Evolutionary conservation across 225 moss, liverwort and hornwort genomes (phyloP), one percentile per base, ranked within the genome.

Genomic region (Straminergon stramineum): DNA sequence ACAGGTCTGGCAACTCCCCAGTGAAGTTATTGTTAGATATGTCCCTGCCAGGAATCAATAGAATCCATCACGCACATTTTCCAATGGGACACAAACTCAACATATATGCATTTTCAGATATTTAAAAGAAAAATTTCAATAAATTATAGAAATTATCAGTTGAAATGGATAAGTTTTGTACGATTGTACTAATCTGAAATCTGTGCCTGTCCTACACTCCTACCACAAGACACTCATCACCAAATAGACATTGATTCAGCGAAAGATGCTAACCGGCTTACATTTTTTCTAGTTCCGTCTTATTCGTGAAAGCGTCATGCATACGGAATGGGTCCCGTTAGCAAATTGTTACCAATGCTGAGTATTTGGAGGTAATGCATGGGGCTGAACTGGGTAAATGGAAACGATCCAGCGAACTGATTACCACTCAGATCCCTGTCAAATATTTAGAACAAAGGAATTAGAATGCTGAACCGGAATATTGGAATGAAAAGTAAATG

Each of bases 371-470:
- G 85, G 64, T 82, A 85, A 24, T 83, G 1, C 88, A 90, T 90
- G 35, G 32, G 2, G 1, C 27, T 32, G 4, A 86, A 17, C 55
- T 90, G 88, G 3, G 1, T 0, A 10, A 9, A 13, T 41, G 92
- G 90, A 83, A 7, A 88, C 10, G 1, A 7, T 78, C 92, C 90
- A 3, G 3, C 24, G 18, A 90, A 37, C 18, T 53, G 18, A 71
- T 92, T 92, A 55, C 88, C 92, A 84, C 88, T 83, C 6, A 92
- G 34, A 83, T 92, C 90, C 28, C 92, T 92, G 88, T 83, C 18
- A 48, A 80, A 58, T 17, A 65, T 6, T 8, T 10, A 57, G 15
- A 70, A 75, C 34, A 57, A 10, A 51, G 37, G 13, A 45, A 37
- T 78, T 58, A 88, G 75, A 64, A 20, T 5, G 6, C 32, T 32